phyloP scores from a whole-genome alignment of 345 rosid genomes.

The Populus simonii region DNA sequence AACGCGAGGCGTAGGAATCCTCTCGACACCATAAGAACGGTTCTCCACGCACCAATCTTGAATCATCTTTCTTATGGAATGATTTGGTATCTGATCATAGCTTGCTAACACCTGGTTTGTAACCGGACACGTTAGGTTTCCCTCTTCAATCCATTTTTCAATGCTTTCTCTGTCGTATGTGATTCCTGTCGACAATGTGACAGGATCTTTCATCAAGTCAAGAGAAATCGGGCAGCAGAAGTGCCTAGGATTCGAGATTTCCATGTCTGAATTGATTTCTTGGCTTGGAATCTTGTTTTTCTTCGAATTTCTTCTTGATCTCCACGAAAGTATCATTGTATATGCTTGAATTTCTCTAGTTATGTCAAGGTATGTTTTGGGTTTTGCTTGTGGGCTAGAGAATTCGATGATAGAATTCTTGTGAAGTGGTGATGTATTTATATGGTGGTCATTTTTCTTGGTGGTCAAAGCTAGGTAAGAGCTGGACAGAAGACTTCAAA shows the following conservation, averaged over 20 bases:
- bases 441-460: neutral
- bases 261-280: conserved; percentile 5
- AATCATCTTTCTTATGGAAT: conserved; percentile 32
- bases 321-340: conserved; percentile 4
- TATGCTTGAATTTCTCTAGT: neutral
- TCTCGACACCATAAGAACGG: conserved; percentile 25
- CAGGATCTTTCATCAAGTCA: conserved; percentile 43
- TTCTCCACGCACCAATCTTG: conserved; percentile 42
- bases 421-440: neutral
- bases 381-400: neutral
- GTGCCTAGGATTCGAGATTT: conserved; percentile 28
- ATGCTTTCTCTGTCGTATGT: conserved; percentile 45
- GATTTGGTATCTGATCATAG: conserved; percentile 37
- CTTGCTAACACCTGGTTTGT: conserved; percentile 18
- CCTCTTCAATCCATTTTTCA: conserved; percentile 39
- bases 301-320: neutral
- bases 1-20: conserved; percentile 41
- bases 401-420: neutral
- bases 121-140: conserved; percentile 35
- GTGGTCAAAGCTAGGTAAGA: neutral
- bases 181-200: conserved; percentile 35
- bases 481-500: neutral
- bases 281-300: neutral
- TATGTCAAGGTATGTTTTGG: neutral
- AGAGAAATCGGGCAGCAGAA: conserved; percentile 45